Conservation (phyloP, 1,284 basidiomycete species). For the Ganoderma boninense region DNA sequence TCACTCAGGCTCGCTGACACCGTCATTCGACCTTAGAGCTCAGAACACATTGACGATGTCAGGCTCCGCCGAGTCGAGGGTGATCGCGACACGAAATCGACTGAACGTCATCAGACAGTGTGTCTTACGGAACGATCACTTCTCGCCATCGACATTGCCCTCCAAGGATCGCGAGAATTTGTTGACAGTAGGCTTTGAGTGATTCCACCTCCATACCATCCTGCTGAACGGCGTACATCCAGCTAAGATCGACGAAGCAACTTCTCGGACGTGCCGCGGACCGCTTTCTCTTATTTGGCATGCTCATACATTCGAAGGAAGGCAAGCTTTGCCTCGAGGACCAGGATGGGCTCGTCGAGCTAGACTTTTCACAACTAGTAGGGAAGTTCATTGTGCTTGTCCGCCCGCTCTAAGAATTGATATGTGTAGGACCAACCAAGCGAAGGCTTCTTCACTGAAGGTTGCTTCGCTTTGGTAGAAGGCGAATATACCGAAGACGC, state of each 20-base stretch:
- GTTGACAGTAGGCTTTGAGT: slow-evolving; percentile 73
- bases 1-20: not conserved
- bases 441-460: slow-evolving; percentile 97
- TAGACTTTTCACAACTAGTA: slow-evolving; percentile 91
- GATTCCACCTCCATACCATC: not conserved
- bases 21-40: slow-evolving; percentile 44
- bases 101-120: slow-evolving; percentile 91
- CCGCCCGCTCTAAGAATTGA: not conserved
- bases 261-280: slow-evolving; percentile 91
- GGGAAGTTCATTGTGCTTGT: slow-evolving; percentile 38
- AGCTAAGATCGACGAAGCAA: slow-evolving; percentile 97
- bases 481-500: slow-evolving; percentile 96
- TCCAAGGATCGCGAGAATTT: slow-evolving; percentile 86
- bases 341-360: slow-evolving; percentile 87
- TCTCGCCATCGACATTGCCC: slow-evolving; percentile 91
- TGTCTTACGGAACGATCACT: slow-evolving; percentile 93
- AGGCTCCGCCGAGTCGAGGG: slow-evolving; percentile 82
- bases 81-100: slow-evolving; percentile 81
- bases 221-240: slow-evolving; percentile 15
- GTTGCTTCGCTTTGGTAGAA: slow-evolving; percentile 94
- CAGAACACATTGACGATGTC: slow-evolving; percentile 68
- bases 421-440: slow-evolving; percentile 84
- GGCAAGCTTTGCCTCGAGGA: slow-evolving; percentile 94
- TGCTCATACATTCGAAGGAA: slow-evolving; percentile 91
- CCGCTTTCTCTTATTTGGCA: slow-evolving; percentile 93